Percentiles rank a stretch among this genome's conserved stretches.
phyloP scores from a whole-genome alignment of 139 green algal species.

The Micromonas pusilla region DNA sequence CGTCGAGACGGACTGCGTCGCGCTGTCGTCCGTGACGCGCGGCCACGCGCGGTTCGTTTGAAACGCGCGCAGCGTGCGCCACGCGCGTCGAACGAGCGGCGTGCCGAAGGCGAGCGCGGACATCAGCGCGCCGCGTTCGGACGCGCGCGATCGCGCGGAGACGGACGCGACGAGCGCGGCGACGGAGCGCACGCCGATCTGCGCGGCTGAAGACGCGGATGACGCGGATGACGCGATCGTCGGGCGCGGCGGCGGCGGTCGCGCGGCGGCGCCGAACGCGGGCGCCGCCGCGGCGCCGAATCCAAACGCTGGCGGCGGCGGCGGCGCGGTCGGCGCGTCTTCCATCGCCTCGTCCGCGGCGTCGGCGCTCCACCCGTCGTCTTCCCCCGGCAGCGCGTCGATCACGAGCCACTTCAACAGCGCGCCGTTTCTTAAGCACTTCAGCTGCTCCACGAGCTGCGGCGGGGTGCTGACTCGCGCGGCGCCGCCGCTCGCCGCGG shows the following conservation, averaged over 20 bases:
- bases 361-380: too few relatives aligned
- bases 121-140: neutral
- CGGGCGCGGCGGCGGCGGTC: too few relatives aligned
- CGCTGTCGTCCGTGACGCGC: neutral
- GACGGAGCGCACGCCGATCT: neutral
- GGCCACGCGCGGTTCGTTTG: neutral
- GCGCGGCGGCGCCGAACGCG: neutral
- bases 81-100: neutral
- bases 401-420: too few relatives aligned
- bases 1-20: neutral
- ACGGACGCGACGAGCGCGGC: neutral
- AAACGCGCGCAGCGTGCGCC: neutral
- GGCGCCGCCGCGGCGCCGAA: neutral
- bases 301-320: neutral
- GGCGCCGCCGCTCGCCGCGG: too few relatives aligned
- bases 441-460: too few relatives aligned
- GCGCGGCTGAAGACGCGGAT: neutral
- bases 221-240: too few relatives aligned
- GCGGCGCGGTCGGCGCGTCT: too few relatives aligned
- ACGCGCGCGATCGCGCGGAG: neutral
- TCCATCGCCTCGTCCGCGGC: too few relatives aligned
- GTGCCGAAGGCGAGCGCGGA: neutral
- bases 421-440: too few relatives aligned
- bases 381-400: too few relatives aligned
- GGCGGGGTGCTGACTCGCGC: too few relatives aligned